These are phyloP conservation scores for Eucalyptus regnans DNA, from an alignment of 345 rosid species.

Conservation along the genomic window DNA sequence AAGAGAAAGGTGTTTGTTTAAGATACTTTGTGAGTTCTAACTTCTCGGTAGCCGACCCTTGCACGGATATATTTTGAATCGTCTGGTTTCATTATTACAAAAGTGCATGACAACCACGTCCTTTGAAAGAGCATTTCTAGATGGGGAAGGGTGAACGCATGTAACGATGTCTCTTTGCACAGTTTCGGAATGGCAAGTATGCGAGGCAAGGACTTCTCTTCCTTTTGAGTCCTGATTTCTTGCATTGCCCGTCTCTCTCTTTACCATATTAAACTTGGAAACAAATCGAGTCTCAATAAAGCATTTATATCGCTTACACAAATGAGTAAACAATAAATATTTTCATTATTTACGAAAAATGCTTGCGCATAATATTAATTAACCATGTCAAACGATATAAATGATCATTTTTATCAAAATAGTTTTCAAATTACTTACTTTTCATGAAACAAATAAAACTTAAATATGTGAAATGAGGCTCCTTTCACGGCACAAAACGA, in stretches of 20 bases:
- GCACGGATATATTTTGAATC: neutral
- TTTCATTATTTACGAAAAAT: neutral
- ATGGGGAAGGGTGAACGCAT: neutral
- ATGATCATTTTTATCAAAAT: neutral
- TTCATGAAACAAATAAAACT: neutral
- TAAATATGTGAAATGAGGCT: neutral
- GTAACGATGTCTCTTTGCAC: neutral
- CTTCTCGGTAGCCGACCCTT: neutral
- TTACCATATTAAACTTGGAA: neutral
- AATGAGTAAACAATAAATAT: neutral
- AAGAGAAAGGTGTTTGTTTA: neutral
- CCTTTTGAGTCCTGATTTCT: neutral
- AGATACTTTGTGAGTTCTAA: neutral
- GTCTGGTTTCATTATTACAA: neutral
- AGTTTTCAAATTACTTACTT: neutral
- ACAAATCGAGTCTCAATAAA: neutral
- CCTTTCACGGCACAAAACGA: neutral
- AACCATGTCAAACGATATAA: fast-evolving
- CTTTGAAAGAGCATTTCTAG: neutral
- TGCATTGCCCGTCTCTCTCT: neutral
- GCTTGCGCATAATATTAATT: neutral
- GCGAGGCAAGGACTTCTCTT: neutral
- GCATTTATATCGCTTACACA: neutral
- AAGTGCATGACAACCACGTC: neutral
- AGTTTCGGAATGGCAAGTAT: neutral